These are phyloP conservation scores for Nyctanthes arbortristis DNA, from an alignment of 257 asterid genomes.

Conservation along the genomic window DNA sequence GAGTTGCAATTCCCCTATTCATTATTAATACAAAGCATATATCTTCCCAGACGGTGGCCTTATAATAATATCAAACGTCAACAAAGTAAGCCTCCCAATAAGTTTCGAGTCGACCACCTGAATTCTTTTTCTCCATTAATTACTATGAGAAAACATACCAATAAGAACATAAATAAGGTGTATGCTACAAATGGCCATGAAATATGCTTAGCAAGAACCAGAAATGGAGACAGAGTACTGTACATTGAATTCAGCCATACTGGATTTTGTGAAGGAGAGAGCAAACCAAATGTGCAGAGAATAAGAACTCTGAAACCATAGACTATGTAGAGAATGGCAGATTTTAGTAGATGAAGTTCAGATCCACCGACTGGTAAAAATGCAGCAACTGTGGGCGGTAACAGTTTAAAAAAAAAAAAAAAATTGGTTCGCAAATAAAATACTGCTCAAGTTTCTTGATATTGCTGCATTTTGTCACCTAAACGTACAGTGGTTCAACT, in stretches of 20 bases:
- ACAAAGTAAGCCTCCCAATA: no score
- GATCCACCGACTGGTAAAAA: slow-evolving; percentile 52
- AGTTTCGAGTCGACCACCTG: not conserved
- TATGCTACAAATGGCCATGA: not conserved
- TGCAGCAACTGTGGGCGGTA: slow-evolving; percentile 23
- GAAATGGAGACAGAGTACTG: not conserved
- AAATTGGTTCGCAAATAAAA: slow-evolving; percentile 26
- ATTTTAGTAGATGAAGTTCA: slow-evolving; percentile 33
- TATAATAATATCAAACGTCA: no score
- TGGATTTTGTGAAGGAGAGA: slow-evolving; percentile 7
- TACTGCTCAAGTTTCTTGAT: slow-evolving; percentile 32
- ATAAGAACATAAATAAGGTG: not conserved
- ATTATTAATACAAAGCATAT: not conserved
- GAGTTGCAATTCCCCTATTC: not conserved
- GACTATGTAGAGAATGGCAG: slow-evolving; percentile 37
- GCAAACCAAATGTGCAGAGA: slow-evolving; percentile 39
- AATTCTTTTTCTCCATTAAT: not conserved
- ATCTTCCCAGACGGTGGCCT: not conserved
- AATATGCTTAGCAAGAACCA: not conserved
- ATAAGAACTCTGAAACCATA: slow-evolving; percentile 42
- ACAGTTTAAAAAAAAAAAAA: slow-evolving; percentile 22
- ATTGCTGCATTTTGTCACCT: slow-evolving; percentile 37
- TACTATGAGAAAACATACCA: not conserved
- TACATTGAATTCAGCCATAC: slow-evolving; percentile 19
- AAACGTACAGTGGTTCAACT: slow-evolving; percentile 31